phyloP scores from a whole-genome alignment of 371 early-diverging fungal species.

The Syncephalastrum monosporum region DNA sequence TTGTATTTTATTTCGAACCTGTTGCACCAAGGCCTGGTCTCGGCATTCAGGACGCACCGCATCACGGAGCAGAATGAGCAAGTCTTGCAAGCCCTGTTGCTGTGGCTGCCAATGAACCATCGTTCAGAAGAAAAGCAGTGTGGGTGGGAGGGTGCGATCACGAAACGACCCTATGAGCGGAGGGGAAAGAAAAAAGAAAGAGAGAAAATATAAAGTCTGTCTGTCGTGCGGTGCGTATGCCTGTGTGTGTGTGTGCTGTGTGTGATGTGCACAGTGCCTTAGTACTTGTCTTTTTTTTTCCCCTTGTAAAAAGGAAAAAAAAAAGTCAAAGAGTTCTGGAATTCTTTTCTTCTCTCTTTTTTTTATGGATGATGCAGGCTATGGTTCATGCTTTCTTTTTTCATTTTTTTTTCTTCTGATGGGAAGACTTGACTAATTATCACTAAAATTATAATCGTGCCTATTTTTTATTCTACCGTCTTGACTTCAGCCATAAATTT shows the following conservation, averaged over 20 bases:
- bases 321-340: constrained; percentile 13
- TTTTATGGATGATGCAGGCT: too few species aligned
- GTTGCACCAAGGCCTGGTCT: constrained; percentile 34
- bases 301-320: constrained; percentile 9
- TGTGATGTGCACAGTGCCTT: not conserved
- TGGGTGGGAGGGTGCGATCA: too few species aligned
- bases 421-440: too few species aligned
- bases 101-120: constrained; percentile 45
- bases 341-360: not conserved
- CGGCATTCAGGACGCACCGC: constrained; percentile 32
- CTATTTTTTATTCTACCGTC: constrained; percentile 1
- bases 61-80: constrained; percentile 34
- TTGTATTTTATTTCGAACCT: constrained; percentile 19
- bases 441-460: not conserved
- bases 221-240: too few species aligned
- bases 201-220: constrained; percentile 1
- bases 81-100: constrained; percentile 29
- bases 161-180: not conserved
- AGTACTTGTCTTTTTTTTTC: not conserved
- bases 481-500: constrained; percentile 38
- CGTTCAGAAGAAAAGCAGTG: not conserved
- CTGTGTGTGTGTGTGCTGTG: not conserved
- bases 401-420: too few species aligned
- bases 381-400: too few species aligned
- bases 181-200: constrained; percentile 1